Evolutionary conservation across 257 asterid genomes (phyloP), one percentile per base, ranked within the genome.

Genomic region (Agastache rugosa): DNA sequence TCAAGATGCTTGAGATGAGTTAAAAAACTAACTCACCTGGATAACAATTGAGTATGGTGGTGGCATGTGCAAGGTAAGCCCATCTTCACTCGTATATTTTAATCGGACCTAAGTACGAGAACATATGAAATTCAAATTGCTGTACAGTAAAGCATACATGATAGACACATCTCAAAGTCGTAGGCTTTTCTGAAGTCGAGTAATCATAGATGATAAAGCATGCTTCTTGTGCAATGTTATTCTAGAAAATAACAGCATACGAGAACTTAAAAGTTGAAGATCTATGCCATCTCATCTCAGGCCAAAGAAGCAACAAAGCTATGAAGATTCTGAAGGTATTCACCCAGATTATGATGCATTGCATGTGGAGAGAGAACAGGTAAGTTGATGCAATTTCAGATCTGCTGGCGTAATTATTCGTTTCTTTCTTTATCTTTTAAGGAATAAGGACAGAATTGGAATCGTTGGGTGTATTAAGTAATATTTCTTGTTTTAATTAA

Each of bases 21-120:
- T 61, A 58, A 53, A 19, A 19, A 31, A 41, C 45, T 34, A 54
- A 23, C 74, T 35, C 31, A 90, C 99, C 96, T 95, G 98, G 75
- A 89, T 83, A 73, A 95, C 97, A 56, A 25, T 78, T 20, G 99
- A 95, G 83, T 90, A 95, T 11, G 96, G 93, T 54, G 98, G 99
- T 56, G 99, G 99, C 99, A 95, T 92, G 82, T 59, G 84, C 64
- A 95, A 63, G 23, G 63, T 63, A 19, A 83, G 85, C 72, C 61
- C 73, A 44, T 75, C 83, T 22, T 83, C 73, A 29, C 17, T 71
- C 15, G 91, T 77, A 68, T 79, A 78, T 64, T 78, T 79, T 73
- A 87, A 29, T 68, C 97, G 91, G 22, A 86, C 90, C 98, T 94
- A 87, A 8, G 44, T 39, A 8, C 8, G 11, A 10, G 2, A 39